Percentiles rank a stretch among this genome's conserved stretches.
Evolutionary conservation across 352 stramenopile species (phyloP).

Genomic region (Phytophthora litchii): DNA sequence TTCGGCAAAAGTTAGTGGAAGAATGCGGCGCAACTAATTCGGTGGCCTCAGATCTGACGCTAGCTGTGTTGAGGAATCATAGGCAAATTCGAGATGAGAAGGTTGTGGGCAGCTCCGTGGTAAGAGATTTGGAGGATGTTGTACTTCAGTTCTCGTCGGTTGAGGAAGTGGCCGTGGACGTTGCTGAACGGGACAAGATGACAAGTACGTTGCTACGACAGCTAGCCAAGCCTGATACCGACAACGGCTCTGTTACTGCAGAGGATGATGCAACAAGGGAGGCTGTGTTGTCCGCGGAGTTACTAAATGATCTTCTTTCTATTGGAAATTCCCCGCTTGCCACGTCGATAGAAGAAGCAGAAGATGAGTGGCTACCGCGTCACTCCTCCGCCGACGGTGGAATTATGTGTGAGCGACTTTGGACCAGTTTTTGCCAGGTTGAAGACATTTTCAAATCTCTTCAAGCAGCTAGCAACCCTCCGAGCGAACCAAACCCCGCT

Average conservation of each 20-base stretch:
- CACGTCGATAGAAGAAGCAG: not conserved
- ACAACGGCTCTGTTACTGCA: not conserved
- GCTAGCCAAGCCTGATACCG: not conserved
- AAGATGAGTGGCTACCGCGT: constrained; percentile 12
- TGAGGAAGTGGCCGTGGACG: constrained; percentile 1
- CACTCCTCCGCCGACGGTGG: constrained; percentile 1
- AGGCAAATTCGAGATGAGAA: not conserved
- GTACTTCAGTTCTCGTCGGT: constrained; percentile 12
- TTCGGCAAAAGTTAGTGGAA: constrained; percentile 23
- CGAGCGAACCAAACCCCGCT: not conserved
- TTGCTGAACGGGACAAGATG: constrained; percentile 14
- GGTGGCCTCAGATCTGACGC: constrained; percentile 16
- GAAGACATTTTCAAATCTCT: constrained; percentile 10
- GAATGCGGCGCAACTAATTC: constrained; percentile 23
- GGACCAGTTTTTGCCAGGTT: constrained; percentile 14
- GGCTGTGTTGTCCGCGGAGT: constrained; percentile 20
- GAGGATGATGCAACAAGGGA: constrained; percentile 1
- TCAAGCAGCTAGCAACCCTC: not conserved
- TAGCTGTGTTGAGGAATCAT: constrained; percentile 3
- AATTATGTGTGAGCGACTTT: constrained; percentile 9
- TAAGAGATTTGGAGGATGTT: constrained; percentile 23
- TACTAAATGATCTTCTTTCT: constrained; percentile 37
- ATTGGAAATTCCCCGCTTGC: constrained; percentile 3
- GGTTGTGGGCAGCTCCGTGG: not conserved
- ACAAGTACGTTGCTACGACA: constrained; percentile 11